These are phyloP conservation scores for Cryphonectria radicalis DNA, from an alignment of 2,329 filamentous ascomycete genomes.

Conservation along the genomic window DNA sequence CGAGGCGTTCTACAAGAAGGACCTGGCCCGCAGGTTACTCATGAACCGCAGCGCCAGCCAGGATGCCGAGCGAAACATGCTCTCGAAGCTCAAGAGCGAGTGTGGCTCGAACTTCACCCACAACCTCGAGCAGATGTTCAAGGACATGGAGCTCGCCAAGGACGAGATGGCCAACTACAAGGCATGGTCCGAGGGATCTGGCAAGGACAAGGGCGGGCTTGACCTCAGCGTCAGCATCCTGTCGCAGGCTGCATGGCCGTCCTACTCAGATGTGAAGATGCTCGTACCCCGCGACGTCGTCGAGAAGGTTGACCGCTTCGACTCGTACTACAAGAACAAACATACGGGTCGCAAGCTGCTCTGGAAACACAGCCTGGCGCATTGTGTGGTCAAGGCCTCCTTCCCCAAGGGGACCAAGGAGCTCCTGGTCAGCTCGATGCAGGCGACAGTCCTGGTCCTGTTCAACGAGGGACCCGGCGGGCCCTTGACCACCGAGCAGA, in stretches of 20 bases:
- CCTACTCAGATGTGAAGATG: constrained; percentile 76
- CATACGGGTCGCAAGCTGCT: constrained; percentile 84
- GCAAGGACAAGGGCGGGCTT: constrained; percentile 54
- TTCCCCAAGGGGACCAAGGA: constrained; percentile 86
- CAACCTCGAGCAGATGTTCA: constrained; percentile 99
- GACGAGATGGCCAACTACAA: constrained; percentile 95
- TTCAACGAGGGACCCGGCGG: constrained; percentile 77
- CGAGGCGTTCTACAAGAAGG: constrained; percentile 99
- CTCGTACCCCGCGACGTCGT: constrained; percentile 74
- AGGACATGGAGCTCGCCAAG: constrained; percentile 89
- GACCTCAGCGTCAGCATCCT: constrained; percentile 88
- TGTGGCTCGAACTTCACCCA: constrained; percentile 94
- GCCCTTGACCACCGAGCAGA: constrained; percentile 74
- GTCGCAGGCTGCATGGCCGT: constrained; percentile 91
- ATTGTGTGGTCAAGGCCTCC: constrained; percentile 80
- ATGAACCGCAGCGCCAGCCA: constrained; percentile 93
- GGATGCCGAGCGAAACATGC: constrained; percentile 95
- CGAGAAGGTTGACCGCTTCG: constrained; percentile 78
- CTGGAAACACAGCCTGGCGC: constrained; percentile 93
- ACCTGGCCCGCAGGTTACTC: constrained; percentile 84
- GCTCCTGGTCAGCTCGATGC: constrained; percentile 86
- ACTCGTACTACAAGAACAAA: constrained; percentile 84
- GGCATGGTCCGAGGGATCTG: constrained; percentile 59
- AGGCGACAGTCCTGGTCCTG: constrained; percentile 85
- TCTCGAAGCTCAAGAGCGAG: constrained; percentile 87